Evolutionary conservation across 2,329 filamentous ascomycete species (phyloP), one percentile per base, ranked within the genome.

Genomic region (Ceratocystiopsis minuta): DNA sequence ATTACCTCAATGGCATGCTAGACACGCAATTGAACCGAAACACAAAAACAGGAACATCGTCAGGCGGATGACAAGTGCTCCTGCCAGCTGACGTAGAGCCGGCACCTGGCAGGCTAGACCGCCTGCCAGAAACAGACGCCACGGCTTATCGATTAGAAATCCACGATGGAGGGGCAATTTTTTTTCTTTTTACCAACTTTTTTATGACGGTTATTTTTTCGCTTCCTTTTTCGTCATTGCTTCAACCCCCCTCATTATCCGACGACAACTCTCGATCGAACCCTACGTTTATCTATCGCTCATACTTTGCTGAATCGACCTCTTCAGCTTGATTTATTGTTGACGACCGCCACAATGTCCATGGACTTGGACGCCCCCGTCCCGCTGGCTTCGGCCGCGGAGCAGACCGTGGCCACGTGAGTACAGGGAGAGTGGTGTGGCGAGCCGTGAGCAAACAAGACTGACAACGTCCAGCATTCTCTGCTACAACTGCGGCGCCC

Each of bases 401-500:
- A 28, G 31, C 16, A 20, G 10, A 35, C 24, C 11, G 24, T 28
- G 24, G 24, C 24, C 4, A 28, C 24, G 24, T 28, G 24, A 28
- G 24, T 28, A 20, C n/a, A n/a, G n/a, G n/a, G n/a, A n/a, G n/a
- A n/a, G n/a, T n/a, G n/a, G n/a, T n/a, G n/a, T n/a, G n/a, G n/a
- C n/a, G n/a, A n/a, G n/a, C n/a, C 24, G 24, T 28, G 24, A 28
- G 24, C 11, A 20, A n/a, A 16, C 32, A 13, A 31, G 41, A 16
- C 46, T 52, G 34, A 52, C 42, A 38, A 15, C 45, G n/a, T n/a
- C n/a, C n/a, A 83, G 78, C n/a, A 94, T 96, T 56, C 80, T 98
- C 45, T 98, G 90, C 63, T 94, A 85, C 67, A 94, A 96, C 69
- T 98, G 90, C 61, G 90, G 88, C 56, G 86, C 84, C 46, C 80